Evolutionary conservation across 2,329 filamentous ascomycete species (phyloP).

Genomic region (Curvularia sp.): DNA sequence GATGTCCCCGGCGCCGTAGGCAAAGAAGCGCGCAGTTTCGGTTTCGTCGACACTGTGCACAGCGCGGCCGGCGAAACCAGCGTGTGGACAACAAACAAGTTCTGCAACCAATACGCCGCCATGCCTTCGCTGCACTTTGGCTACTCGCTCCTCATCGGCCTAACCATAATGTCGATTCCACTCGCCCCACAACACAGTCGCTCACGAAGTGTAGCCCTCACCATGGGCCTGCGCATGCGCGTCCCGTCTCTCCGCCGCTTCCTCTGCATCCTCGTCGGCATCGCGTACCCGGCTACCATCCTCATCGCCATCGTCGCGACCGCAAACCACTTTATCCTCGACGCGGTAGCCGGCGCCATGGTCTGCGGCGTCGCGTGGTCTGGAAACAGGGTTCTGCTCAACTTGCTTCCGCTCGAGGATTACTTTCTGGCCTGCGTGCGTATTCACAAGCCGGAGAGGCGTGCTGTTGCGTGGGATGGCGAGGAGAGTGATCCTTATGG

Average conservation of each 20-base stretch:
- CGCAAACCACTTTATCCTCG: slow-evolving; percentile 75
- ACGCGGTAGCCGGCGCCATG: slow-evolving; percentile 71
- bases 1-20: slow-evolving; percentile 63
- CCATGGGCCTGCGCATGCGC: slow-evolving; percentile 43
- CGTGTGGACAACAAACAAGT: slow-evolving; percentile 75
- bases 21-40: slow-evolving; percentile 64
- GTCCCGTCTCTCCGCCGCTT: slow-evolving; percentile 61
- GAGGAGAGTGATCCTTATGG: slow-evolving; percentile 28
- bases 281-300: slow-evolving; percentile 70
- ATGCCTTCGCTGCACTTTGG: slow-evolving; percentile 81
- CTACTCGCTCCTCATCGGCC: slow-evolving; percentile 74
- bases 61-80: slow-evolving; percentile 66
- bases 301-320: slow-evolving; percentile 73
- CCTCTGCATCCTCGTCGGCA: slow-evolving; percentile 59
- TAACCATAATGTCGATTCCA: slow-evolving; percentile 72
- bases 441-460: slow-evolving; percentile 67
- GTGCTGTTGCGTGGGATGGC: slow-evolving; percentile 24
- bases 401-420: slow-evolving; percentile 70
- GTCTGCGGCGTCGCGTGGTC: slow-evolving; percentile 71
- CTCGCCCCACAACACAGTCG: slow-evolving; percentile 62
- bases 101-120: slow-evolving; percentile 79
- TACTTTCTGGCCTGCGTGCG: slow-evolving; percentile 69
- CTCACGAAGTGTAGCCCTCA: slow-evolving; percentile 43
- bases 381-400: slow-evolving; percentile 63
- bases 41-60: slow-evolving; percentile 67